Base-by-base conservation (phyloP, 257 asterid species). In the Lithospermum erythrorhizon region DNA sequence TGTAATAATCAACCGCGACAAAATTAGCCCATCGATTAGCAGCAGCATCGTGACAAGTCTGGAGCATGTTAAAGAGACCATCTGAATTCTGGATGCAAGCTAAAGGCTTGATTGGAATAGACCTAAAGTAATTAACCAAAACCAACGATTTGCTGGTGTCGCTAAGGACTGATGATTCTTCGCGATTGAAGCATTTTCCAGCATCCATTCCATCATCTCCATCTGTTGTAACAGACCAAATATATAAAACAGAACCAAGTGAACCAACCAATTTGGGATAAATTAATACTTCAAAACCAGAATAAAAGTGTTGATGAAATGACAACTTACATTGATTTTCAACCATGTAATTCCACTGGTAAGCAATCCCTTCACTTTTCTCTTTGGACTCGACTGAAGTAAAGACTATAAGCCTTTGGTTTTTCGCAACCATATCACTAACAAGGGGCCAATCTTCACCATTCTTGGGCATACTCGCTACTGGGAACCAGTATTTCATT, bases 261-360 rank as follows among this genome's bases (percentile, higher is more conserved):
- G 61, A n/a, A n/a, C 4, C 22, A n/a, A 11, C 21, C 9, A 32
- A 21, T 45, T 37, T 20, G 19, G 35, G 17, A 65, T 37, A 21
- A 45, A 41, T 1, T 29, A 21, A 18, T 21, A 21, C 16, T n/a
- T 18, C 1, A 53, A 9, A 19, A 53, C 18, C 23, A 53, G 25
- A 3, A n/a, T 19, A 18, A 4, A 32, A 29, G 47, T 32, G 0
- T n/a, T 11, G 27, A 7, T 53, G 10, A 25, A 15, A 35, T 51
- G 23, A 10, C 18, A 35, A 55, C 86, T 68, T 68, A 86, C 97
- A 89, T 61, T 89, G 93, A 35, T 78, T 89, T 74, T 89, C 95
- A 4, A 89, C 97, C 97, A 89, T 89, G 85, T 84, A 89, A 72
- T 87, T 89, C 97, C 97, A 89, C 47, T 89, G 97, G 59, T 83